Evolutionary conservation across 345 rosid species (phyloP), one percentile per base, ranked within the genome.

Genomic region (Salix purpurea): DNA sequence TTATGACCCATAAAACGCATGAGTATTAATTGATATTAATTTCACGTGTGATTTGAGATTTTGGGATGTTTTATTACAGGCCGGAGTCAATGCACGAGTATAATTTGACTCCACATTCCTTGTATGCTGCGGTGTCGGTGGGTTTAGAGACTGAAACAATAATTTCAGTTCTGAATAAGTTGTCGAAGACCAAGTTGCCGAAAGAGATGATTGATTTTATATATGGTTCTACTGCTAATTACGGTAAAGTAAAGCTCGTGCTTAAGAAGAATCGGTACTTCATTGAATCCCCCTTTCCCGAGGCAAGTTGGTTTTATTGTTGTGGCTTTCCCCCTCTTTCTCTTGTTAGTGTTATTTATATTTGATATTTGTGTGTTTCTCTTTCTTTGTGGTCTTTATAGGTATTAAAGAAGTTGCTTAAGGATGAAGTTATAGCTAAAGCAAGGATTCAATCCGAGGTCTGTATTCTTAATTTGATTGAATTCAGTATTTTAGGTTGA

Each of bases 1-100:
- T 24, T 46, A 46, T 14, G 50, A 46, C 50, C 50, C 50, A 46
- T 44, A 44, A 44, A 46, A 46, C 50, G 50, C 16, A 46, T 46
- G 50, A 3, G 6, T 46, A 4, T 4, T 46, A 46, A 13, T 46
- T 46, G 50, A 46, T 46, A 1, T 46, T 46, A 46, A 46, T 46
- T 46, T 46, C 16, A 46, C 14, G 15, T 46, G 50, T 46, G 50
- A 46, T 46, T 18, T 36, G 8, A 56, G 14, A 30, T 30, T 14
- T 65, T 30, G 69, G 7, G 40, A 66, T 66, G 16, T 34, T 66
- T n/a, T 34, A 12, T 62, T 24, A 21, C 67, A 95, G 99, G 94
- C 99, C 99, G 0, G 99, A 93, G 87, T 91, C 97, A 0, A 96
- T 96, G 99, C 99, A 96, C 56, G 98, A 96, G 86, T 93, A 96